Evolutionary conservation across 768 basidiomycete genomes (phyloP).

Genomic region (Floccularia luteovirens): DNA sequence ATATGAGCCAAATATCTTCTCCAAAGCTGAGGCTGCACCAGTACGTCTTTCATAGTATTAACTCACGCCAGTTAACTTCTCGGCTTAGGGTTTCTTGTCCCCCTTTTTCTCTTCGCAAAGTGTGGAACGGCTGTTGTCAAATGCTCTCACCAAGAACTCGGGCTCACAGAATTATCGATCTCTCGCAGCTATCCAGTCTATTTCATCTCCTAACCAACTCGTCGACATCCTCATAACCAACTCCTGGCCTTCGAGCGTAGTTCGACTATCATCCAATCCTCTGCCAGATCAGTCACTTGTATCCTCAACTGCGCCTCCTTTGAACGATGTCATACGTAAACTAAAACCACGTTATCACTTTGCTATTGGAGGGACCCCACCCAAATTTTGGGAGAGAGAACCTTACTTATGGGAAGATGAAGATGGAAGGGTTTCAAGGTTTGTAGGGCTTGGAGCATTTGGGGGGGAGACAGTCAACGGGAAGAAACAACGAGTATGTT

Average conservation of each 20-base stretch:
- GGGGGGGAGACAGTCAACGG: constrained; percentile 50
- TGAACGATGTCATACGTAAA: constrained; percentile 57
- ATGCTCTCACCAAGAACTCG: constrained; percentile 50
- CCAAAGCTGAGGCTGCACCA: constrained; percentile 52
- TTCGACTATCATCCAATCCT: constrained; percentile 49
- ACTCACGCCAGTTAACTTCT: constrained; percentile 3
- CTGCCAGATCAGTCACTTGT: constrained; percentile 39
- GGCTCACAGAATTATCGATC: constrained; percentile 47
- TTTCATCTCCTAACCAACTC: constrained; percentile 52
- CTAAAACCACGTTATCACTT: constrained; percentile 88
- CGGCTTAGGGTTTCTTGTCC: constrained; percentile 59
- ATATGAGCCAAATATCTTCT: constrained; percentile 57
- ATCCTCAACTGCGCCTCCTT: constrained; percentile 39
- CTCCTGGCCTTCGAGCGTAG: constrained; percentile 63
- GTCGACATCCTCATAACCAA: constrained; percentile 81
- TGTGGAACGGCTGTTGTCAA: constrained; percentile 64
- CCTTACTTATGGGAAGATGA: constrained; percentile 83
- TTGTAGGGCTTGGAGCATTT: constrained; percentile 85
- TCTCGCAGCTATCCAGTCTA: constrained; percentile 59
- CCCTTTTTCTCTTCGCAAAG: constrained; percentile 70
- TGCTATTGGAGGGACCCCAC: constrained; percentile 54
- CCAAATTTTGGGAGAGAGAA: constrained; percentile 92
- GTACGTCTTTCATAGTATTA: constrained; percentile 28
- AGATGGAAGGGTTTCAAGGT: constrained; percentile 60
- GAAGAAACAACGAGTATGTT: constrained; percentile 81